These are phyloP conservation scores for Pleurotus eryngii DNA, from an alignment of 768 basidiomycete species.

Conservation along the genomic window DNA sequence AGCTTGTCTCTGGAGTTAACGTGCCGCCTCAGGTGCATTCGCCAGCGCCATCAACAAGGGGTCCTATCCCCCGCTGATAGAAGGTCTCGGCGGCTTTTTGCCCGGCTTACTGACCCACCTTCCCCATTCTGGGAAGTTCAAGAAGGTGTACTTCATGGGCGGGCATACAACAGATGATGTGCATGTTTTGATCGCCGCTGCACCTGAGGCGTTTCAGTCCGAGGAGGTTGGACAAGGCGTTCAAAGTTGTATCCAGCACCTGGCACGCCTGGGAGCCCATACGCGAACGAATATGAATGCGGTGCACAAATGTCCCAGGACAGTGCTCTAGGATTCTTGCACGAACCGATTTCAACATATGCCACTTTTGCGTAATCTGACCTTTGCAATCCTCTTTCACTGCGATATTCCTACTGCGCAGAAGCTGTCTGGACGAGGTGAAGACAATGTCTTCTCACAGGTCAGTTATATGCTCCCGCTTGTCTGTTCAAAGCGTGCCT, in stretches of 20 bases:
- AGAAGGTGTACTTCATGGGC: slow-evolving; percentile 30
- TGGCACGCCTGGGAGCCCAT: slow-evolving; percentile 28
- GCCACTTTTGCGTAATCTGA: not conserved
- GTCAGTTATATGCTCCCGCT: slow-evolving; percentile 14
- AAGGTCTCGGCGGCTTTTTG: slow-evolving; percentile 25
- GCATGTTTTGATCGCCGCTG: slow-evolving; percentile 34
- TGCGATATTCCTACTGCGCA: slow-evolving; percentile 38
- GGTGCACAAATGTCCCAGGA: slow-evolving; percentile 39
- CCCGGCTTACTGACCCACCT: slow-evolving; percentile 33
- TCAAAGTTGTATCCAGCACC: slow-evolving; percentile 37
- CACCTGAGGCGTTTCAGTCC: slow-evolving; percentile 32
- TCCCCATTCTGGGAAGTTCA: slow-evolving; percentile 28
- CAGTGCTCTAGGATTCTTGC: slow-evolving; percentile 43
- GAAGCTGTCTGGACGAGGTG: slow-evolving; percentile 22
- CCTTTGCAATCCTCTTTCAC: not conserved
- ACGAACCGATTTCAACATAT: slow-evolving; percentile 5
- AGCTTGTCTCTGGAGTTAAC: not conserved
- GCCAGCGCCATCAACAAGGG: slow-evolving; percentile 37
- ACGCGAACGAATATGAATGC: slow-evolving; percentile 36
- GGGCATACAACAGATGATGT: slow-evolving; percentile 43
- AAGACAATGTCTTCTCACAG: slow-evolving; percentile 30
- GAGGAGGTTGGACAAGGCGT: slow-evolving; percentile 32
- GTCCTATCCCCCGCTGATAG: slow-evolving; percentile 26
- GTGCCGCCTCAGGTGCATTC: slow-evolving; percentile 25
- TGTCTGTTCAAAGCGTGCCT: not conserved